Percentiles rank a stretch among this genome's conserved stretches.
Evolutionary conservation across 2,329 filamentous ascomycete species (phyloP).

Genomic region (Cercospora sp.): DNA sequence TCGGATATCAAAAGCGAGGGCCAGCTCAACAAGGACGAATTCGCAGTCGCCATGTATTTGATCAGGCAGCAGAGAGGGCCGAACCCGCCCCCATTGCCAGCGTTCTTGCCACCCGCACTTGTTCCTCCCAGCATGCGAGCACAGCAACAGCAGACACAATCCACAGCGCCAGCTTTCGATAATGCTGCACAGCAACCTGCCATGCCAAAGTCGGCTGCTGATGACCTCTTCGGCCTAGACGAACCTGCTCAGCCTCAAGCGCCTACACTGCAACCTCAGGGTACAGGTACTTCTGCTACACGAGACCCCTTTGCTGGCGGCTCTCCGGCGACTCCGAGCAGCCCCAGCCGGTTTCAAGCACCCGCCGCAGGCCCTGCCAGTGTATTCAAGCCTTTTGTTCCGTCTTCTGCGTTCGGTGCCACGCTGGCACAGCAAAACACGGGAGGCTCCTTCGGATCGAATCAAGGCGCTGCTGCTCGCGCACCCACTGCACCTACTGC

Average conservation of each 20-base stretch:
- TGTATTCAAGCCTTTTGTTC: conserved; percentile 83
- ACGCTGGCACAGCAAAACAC: conserved; percentile 75
- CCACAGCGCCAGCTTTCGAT: conserved; percentile 57
- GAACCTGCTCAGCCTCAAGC: conserved; percentile 56
- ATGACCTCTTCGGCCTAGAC: conserved; percentile 92
- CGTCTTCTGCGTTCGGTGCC: conserved; percentile 88
- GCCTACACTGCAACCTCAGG: conserved; percentile 63
- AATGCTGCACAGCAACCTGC: conserved; percentile 48
- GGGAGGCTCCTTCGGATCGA: conserved; percentile 56
- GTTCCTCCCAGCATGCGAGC: conserved; percentile 83
- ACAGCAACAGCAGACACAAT: conserved; percentile 54
- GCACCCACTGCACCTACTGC: conserved; percentile 37
- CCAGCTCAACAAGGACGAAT: conserved; percentile 81
- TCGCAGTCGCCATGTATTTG: conserved; percentile 95
- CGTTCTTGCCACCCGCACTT: conserved; percentile 75
- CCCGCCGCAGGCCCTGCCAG: conserved; percentile 42
- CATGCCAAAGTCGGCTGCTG: conserved; percentile 75
- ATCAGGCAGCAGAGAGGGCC: conserved; percentile 85
- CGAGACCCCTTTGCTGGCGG: conserved; percentile 64
- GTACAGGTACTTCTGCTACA: conserved; percentile 69
- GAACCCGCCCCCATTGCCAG: conserved; percentile 67
- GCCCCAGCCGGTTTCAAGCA: conserved; percentile 44
- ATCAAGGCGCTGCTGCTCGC: conserved; percentile 31
- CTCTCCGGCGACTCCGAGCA: conserved; percentile 54
- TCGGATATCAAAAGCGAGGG: conserved; percentile 92